Evolutionary conservation across 805 yeast genomes (phyloP), one percentile per base, ranked within the genome.

Genomic region (Candida vartiovaarae): DNA sequence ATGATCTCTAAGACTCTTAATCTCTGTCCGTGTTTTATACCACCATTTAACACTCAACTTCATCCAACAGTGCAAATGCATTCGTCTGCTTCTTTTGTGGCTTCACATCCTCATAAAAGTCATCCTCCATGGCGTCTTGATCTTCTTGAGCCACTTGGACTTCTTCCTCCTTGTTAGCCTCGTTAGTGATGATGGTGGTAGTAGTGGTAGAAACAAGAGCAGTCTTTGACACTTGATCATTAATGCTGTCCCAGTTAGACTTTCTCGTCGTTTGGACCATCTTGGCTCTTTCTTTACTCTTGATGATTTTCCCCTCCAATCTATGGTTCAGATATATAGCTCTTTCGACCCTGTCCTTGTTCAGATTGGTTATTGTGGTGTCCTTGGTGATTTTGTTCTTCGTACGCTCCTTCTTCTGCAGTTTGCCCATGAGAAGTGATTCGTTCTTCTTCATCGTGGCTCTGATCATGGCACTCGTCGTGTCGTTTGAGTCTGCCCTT

Each of bases 171-270:
- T 52, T 54, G 20, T 41, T 46, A 29, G 53, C 59, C 30, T 47
- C 52, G 11, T 52, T 37, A 34, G 36, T 32, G 36, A 6, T 36
- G 29, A 6, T 39, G 27, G 30, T 43, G 39, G 27, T 40, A 15
- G 20, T 15, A 15, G 20, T 15, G 20, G 20, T 15, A 15, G 20
- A 15, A 15, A 15, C 20, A 15, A 15, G 20, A n/a, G 40, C 44
- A 23, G 28, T 49, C 8, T 36, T 39, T 9, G 39, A 31, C 36
- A 60, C 62, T 41, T 62, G 60, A 45, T 73, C 67, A 57, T 82
- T 84, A 43, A 82, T 80, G 36, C 70, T 65, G 40, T 82, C 89
- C 93, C 91, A 84, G 11, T 78, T 82, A 0, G 85, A 65, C 59
- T 82, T 83, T 61, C 93, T 71, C 8, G 82, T 70, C 23, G 61